Conservation (phyloP, 2,329 filamentous ascomycete species). For the Daldinia sp. region DNA sequence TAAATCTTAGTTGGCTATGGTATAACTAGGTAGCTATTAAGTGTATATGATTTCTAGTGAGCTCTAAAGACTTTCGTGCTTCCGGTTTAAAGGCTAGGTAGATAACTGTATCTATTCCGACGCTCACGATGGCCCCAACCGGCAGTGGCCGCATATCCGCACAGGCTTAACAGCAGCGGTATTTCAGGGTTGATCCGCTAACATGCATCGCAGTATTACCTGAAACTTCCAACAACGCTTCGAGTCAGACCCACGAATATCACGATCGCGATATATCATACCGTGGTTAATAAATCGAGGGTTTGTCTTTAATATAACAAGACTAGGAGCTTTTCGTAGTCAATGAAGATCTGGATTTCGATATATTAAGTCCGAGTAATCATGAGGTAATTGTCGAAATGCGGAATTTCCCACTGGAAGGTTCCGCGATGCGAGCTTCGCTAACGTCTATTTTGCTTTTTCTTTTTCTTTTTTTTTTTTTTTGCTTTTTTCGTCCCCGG, state of each 20-base stretch:
- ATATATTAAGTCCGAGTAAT: too few relatives aligned
- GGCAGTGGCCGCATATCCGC: neutral
- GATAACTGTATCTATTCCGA: neutral
- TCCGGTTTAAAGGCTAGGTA: too few relatives aligned
- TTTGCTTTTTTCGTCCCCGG: neutral
- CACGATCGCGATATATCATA: neutral
- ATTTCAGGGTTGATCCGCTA: neutral
- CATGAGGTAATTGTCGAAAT: too few relatives aligned
- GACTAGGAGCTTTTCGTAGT: too few relatives aligned
- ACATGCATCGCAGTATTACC: neutral
- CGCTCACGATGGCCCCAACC: neutral
- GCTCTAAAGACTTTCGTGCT: too few relatives aligned
- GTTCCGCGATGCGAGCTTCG: too few relatives aligned
- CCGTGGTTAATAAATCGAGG: neutral
- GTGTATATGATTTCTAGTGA: too few relatives aligned
- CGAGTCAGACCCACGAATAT: slow-evolving; percentile 6
- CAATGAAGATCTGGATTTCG: too few relatives aligned
- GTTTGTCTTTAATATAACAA: too few relatives aligned
- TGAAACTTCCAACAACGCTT: slow-evolving; percentile 17
- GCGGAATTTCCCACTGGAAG: too few relatives aligned
- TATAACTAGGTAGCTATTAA: neutral
- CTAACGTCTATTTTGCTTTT: too few relatives aligned
- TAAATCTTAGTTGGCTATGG: neutral
- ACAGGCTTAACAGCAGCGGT: slow-evolving; percentile 6
- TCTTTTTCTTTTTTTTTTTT: too few relatives aligned